Evolutionary conservation across 495 filamentous ascomycete genomes (phyloP), one percentile per base, ranked within the genome.

Genomic region (Talaromyces stipitatus): DNA sequence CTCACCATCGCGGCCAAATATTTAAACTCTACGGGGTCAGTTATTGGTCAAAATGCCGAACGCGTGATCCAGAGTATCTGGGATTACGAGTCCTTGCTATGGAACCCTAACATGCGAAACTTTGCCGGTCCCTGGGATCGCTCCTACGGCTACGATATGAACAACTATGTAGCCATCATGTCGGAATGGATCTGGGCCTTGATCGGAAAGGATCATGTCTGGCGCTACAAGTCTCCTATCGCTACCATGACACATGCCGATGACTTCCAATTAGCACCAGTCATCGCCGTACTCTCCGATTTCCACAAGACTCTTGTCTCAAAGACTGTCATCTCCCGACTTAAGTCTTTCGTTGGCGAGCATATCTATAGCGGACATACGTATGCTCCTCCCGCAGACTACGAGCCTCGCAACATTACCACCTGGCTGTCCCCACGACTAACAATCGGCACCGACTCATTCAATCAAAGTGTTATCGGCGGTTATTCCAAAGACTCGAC

Each of bases 101-200:
- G 68, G 53, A 68, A 74, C 32, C 63, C 73, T 1, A 58, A 70
- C 20, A 32, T 76, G 52, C 64, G 66, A 32, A 76, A 76, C 30
- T 36, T 74, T 23, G 73, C 72, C 26, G 73, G 73, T 3, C 73
- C 73, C 0, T 76, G 73, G 73, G 73, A 76, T 43, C 67, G 73
- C 3, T 65, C 66, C 0, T 76, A 76, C 55, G 73, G 73, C 0
- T 74, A 69, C 55, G 66, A 76, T 45, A 76, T 76, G 73, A 73
- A 70, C 14, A 55, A 63, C 11, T 76, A 76, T 58, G 62, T 69
- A 0, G 67, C 62, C 45, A 65, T 76, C 26, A 62, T 73, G 58
- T 66, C 68, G 1, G 56, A 65, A 14, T 65, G 69, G 30, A 62
- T 76, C 16, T 76, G 73, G 73, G 62, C 66, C 7, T 28, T 70